Conservation (phyloP, 2,329 filamentous ascomycete species). For the Drechslera avenae region DNA sequence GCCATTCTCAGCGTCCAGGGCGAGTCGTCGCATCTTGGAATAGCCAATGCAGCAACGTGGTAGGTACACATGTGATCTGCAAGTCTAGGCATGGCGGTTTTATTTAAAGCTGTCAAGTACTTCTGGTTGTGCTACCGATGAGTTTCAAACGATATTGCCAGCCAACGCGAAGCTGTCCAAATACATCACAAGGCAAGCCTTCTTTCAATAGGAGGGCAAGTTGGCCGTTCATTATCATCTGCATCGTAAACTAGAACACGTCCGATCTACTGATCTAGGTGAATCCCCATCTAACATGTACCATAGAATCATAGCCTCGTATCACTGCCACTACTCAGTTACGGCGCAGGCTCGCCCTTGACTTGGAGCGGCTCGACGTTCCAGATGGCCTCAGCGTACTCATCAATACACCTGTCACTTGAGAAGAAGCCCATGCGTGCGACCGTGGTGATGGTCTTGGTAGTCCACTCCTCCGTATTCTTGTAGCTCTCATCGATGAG, state of each 20-base stretch:
- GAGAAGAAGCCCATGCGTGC: conserved; percentile 97
- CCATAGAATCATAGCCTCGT: background rate
- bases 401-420: conserved; percentile 91
- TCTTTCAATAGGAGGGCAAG: no score
- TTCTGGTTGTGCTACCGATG: no score
- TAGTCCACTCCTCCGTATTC: conserved; percentile 90
- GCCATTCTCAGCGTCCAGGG: conserved; percentile 13
- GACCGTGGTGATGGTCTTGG: conserved; percentile 86
- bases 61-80: no score
- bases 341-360: conserved; percentile 36
- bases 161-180: no score
- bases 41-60: no score
- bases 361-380: conserved; percentile 81
- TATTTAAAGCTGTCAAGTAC: no score
- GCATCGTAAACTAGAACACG: no score
- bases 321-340: background rate
- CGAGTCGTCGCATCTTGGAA: no score
- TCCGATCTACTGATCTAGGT: conserved; percentile 6
- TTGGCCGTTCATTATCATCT: background rate
- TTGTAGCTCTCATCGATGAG: conserved; percentile 91
- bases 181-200: no score
- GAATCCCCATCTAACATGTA: conserved; percentile 6
- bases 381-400: conserved; percentile 98
- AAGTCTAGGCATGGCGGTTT: no score
- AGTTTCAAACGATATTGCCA: no score